A percentile compares a stretch with the other conserved stretches of the same genome.
Evolutionary conservation across 441 rosid species (phyloP).

Genomic region (Pelargonium australe): DNA sequence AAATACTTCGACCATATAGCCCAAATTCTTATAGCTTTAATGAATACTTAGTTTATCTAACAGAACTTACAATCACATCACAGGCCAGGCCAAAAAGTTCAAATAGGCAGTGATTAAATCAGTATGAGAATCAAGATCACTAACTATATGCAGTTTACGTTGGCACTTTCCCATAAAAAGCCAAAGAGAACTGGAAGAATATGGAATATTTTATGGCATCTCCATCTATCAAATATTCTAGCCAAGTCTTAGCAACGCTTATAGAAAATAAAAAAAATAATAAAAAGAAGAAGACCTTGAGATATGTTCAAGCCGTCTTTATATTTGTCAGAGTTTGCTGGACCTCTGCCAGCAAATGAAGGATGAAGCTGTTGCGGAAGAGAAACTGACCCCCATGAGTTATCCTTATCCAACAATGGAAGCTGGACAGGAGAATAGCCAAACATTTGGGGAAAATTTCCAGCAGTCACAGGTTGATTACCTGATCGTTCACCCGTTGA

Average conservation of each 20-base stretch:
- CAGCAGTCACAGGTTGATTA: conserved; percentile 37
- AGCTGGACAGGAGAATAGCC: conserved; percentile 83
- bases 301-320: conserved; percentile 33
- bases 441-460: conserved; percentile 50
- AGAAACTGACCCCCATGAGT: conserved; percentile 52
- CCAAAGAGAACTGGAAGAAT: background rate
- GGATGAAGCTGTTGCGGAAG: conserved; percentile 49
- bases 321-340: conserved; percentile 47
- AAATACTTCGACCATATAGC: background rate
- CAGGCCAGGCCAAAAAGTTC: too few relatives aligned
- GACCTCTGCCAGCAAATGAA: conserved; percentile 46
- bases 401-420: conserved; percentile 72
- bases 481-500: conserved; percentile 33
- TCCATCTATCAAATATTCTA: background rate
- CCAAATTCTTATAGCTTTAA: too few relatives aligned
- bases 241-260: conserved; percentile 7
- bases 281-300: conserved; percentile 28
- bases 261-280: conserved; percentile 9
- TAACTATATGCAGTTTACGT: too few relatives aligned
- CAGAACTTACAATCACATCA: too few relatives aligned
- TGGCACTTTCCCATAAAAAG: too few relatives aligned
- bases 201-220: background rate
- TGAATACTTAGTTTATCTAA: too few relatives aligned
- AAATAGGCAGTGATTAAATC: too few relatives aligned
- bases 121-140: too few relatives aligned